Evolutionary conservation across 768 basidiomycete genomes (phyloP).

Genomic region (Leccinum longicurvipes): DNA sequence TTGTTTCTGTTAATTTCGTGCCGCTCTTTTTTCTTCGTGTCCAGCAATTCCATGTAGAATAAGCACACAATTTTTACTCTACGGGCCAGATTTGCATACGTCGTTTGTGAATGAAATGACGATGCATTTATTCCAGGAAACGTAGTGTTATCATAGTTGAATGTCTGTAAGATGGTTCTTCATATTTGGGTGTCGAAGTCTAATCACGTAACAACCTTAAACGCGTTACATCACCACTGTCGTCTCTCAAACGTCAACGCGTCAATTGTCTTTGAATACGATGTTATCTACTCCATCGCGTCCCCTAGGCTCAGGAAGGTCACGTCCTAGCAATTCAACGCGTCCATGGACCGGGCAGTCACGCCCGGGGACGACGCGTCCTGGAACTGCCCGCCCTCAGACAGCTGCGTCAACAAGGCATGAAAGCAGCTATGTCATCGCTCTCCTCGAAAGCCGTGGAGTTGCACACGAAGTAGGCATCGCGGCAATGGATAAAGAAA

Average conservation of each 20-base stretch:
- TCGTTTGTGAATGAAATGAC: conserved; percentile 1
- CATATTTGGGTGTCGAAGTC: neutral
- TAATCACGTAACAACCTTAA: neutral
- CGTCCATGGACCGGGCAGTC: conserved; percentile 59
- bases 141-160: too few species aligned
- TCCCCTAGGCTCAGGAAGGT: conserved; percentile 10
- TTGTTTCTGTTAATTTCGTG: conserved; percentile 9
- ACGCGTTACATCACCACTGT: neutral
- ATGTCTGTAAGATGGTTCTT: too few species aligned
- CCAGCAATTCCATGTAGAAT: conserved; percentile 36
- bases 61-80: conserved; percentile 28
- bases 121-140: conserved; percentile 1
- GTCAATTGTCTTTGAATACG: too few species aligned
- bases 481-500: conserved; percentile 79
- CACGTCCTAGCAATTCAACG: conserved; percentile 14
- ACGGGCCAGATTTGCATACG: conserved; percentile 16
- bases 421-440: conserved; percentile 63
- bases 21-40: conserved; percentile 10
- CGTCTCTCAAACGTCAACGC: neutral
- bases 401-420: conserved; percentile 58
- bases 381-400: conserved; percentile 51
- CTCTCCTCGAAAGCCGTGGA: conserved; percentile 74
- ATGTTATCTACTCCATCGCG: conserved; percentile 3
- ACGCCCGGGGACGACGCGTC: conserved; percentile 42
- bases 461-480: conserved; percentile 83